A percentile compares a stretch with the other conserved stretches of the same genome.
phyloP scores from a whole-genome alignment of 805 yeast species.

The Saccharomycopsis fermentans region DNA sequence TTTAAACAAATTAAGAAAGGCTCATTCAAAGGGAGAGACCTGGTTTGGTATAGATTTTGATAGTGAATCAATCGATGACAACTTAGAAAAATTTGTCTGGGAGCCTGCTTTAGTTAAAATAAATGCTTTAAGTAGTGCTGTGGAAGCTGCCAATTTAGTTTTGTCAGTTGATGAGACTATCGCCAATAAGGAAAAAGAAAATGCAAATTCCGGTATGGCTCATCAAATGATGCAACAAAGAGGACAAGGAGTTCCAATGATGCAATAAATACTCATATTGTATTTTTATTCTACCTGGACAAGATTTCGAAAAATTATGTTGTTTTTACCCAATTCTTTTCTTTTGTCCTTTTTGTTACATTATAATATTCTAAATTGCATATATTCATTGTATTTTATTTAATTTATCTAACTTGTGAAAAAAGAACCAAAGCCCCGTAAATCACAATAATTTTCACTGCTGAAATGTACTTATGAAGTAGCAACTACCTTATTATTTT shows the following conservation, averaged over 20 bases:
- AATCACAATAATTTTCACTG: background rate
- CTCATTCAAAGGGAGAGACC: slow-evolving; percentile 85
- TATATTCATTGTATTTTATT: background rate
- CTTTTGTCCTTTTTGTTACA: background rate
- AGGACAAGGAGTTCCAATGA: slow-evolving; percentile 58
- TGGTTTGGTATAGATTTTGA: slow-evolving; percentile 93
- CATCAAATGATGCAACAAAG: slow-evolving; percentile 44
- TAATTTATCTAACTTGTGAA: background rate
- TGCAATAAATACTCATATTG: background rate
- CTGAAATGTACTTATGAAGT: background rate
- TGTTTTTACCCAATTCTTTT: background rate
- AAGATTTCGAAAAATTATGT: background rate
- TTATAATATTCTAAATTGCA: background rate
- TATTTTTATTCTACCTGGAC: background rate
- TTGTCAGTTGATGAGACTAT: slow-evolving; percentile 95
- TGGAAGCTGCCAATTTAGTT: slow-evolving; percentile 91
- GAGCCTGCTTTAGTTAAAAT: slow-evolving; percentile 92
- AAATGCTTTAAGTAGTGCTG: slow-evolving; percentile 90
- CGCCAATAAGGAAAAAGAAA: slow-evolving; percentile 55
- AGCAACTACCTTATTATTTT: no score
- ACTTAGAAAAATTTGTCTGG: slow-evolving; percentile 85
- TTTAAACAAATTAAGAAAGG: slow-evolving; percentile 80
- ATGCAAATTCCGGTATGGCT: slow-evolving; percentile 39
- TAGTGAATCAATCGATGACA: slow-evolving; percentile 71
- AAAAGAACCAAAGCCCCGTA: background rate